These are phyloP conservation scores for Phialophora chinensis DNA, from an alignment of 2,329 filamentous ascomycete species.

Conservation along the genomic window DNA sequence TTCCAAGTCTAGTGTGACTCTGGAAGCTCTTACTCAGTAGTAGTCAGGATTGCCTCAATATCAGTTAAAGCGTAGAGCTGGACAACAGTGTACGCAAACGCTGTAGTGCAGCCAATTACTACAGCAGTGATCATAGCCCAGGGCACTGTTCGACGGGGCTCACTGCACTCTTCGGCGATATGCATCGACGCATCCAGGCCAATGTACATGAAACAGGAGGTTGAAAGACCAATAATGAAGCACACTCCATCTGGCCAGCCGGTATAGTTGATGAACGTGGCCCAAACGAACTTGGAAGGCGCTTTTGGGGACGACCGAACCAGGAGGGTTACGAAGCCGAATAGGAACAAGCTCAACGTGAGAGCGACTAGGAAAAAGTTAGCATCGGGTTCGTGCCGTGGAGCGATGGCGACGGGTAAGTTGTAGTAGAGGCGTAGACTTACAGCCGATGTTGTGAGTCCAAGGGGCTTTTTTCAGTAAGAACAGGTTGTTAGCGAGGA, in stretches of 20 bases:
- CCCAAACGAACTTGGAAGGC: slow-evolving; percentile 32
- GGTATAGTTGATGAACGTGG: slow-evolving; percentile 34
- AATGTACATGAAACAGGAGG: slow-evolving; percentile 34
- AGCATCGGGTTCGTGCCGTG: background rate
- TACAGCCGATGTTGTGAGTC: slow-evolving; percentile 26
- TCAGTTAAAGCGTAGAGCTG: slow-evolving; percentile 36
- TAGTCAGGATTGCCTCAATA: slow-evolving; percentile 35
- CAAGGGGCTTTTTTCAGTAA: slow-evolving; percentile 19
- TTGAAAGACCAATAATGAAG: slow-evolving; percentile 40
- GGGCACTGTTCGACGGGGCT: slow-evolving; percentile 47
- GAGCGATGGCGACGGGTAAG: background rate
- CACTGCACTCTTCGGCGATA: slow-evolving; percentile 52
- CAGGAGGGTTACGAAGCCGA: slow-evolving; percentile 43
- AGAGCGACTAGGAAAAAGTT: slow-evolving; percentile 26
- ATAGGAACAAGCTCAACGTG: slow-evolving; percentile 42
- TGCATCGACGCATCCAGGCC: slow-evolving; percentile 45
- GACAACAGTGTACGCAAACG: slow-evolving; percentile 33
- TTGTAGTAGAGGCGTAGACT: background rate
- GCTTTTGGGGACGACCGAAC: slow-evolving; percentile 33
- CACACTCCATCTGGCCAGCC: slow-evolving; percentile 42
- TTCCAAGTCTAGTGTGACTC: background rate
- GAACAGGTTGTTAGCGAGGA: slow-evolving; percentile 39
- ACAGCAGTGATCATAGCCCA: slow-evolving; percentile 48
- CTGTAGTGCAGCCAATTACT: slow-evolving; percentile 44
- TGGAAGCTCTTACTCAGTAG: slow-evolving; percentile 27